Evolutionary conservation across 2,329 filamentous ascomycete genomes (phyloP).

Genomic region (Aspergillus candidus): DNA sequence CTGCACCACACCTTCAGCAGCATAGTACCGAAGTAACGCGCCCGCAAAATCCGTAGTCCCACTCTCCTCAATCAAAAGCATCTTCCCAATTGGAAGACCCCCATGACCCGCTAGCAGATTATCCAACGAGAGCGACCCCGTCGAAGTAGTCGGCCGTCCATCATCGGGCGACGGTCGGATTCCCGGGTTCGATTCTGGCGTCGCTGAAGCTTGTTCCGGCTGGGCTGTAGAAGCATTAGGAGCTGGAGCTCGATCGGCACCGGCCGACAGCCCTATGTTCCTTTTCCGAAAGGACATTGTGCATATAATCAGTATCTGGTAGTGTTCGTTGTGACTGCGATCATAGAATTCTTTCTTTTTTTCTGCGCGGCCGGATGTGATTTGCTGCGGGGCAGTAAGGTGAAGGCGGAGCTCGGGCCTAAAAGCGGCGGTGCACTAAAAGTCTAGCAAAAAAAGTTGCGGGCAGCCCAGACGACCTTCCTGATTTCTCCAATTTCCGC

Average conservation of each 20-base stretch:
- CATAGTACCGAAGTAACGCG: slow-evolving; percentile 77
- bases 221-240: slow-evolving; percentile 20
- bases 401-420: slow-evolving; percentile 5
- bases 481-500: neutral
- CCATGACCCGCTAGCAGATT: slow-evolving; percentile 77
- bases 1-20: slow-evolving; percentile 86
- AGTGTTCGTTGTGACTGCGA: slow-evolving; percentile 4
- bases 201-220: slow-evolving; percentile 22
- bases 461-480: slow-evolving; percentile 1
- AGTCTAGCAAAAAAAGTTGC: slow-evolving; percentile 20
- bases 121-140: slow-evolving; percentile 81
- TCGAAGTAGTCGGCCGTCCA: slow-evolving; percentile 82
- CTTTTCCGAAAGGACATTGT: slow-evolving; percentile 64
- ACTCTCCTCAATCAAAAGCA: slow-evolving; percentile 74
- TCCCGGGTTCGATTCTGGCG: slow-evolving; percentile 40
- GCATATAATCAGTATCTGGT: neutral
- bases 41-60: slow-evolving; percentile 93
- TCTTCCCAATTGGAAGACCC: slow-evolving; percentile 75
- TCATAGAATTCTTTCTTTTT: slow-evolving; percentile 2
- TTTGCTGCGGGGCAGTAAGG: slow-evolving; percentile 19
- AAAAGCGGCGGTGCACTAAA: slow-evolving; percentile 22
- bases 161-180: slow-evolving; percentile 83
- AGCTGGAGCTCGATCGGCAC: slow-evolving; percentile 28
- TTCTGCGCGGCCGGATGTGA: slow-evolving; percentile 8
- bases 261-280: slow-evolving; percentile 52